Evolutionary conservation across 495 filamentous ascomycete species (phyloP).

Genomic region (Barbatosphaeria neglecta): DNA sequence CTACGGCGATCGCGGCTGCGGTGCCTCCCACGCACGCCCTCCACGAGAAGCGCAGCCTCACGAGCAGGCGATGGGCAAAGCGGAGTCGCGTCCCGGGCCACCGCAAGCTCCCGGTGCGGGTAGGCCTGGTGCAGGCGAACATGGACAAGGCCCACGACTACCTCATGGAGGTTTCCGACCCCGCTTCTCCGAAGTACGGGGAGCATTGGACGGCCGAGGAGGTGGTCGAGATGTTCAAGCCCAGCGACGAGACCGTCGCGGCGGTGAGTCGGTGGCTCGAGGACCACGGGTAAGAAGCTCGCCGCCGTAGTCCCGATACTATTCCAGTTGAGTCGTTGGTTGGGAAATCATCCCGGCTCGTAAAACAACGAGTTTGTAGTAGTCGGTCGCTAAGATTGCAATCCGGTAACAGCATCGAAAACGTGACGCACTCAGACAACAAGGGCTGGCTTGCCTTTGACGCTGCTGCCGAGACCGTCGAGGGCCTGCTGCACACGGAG

Average conservation of each 20-base stretch:
- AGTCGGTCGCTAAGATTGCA: background rate
- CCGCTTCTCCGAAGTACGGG: slow-evolving; percentile 40
- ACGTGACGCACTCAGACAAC: slow-evolving; percentile 2
- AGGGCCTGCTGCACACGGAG: slow-evolving; percentile 39
- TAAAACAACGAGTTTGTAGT: background rate
- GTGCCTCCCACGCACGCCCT: slow-evolving; percentile 14
- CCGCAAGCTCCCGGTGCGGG: slow-evolving; percentile 9
- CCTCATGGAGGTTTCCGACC: slow-evolving; percentile 46
- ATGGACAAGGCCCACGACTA: slow-evolving; percentile 7
- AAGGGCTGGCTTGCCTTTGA: slow-evolving; percentile 36
- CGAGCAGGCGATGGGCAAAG: slow-evolving; percentile 10
- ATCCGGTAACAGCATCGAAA: slow-evolving; percentile 1
- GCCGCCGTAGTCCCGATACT: too few relatives aligned
- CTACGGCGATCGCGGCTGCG: background rate
- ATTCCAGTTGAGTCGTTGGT: too few relatives aligned
- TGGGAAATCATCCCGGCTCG: background rate
- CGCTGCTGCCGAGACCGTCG: slow-evolving; percentile 35
- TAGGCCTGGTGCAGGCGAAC: slow-evolving; percentile 10
- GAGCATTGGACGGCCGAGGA: slow-evolving; percentile 37
- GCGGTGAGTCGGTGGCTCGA: slow-evolving; percentile 36
- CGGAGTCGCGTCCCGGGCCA: slow-evolving; percentile 4
- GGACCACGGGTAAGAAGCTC: slow-evolving; percentile 21
- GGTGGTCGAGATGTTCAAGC: slow-evolving; percentile 38
- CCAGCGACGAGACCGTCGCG: slow-evolving; percentile 24
- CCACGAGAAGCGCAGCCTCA: slow-evolving; percentile 16